Base-by-base conservation (phyloP, 345 rosid species). In the Bruguiera parviflora region DNA sequence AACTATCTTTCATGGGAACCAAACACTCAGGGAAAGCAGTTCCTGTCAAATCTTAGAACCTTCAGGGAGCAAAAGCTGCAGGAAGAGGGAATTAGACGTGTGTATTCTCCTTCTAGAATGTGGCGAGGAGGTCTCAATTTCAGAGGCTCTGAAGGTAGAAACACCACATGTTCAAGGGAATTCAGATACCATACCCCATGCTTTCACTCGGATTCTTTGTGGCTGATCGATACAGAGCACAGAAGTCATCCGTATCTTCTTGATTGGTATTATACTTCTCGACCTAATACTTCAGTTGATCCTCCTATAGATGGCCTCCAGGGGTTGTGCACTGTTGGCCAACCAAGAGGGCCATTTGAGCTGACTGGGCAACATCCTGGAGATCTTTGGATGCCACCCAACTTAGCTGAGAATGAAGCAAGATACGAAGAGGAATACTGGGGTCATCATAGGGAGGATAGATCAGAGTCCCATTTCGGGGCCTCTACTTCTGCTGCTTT, bases 1-100 rank as follows among this genome's bases (percentile, higher is more conserved):
- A 84, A 86, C 76, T 90, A 96, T 77, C 88, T 96, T 57, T 86
- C 88, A 16, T 92, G 99, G 99, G 93, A 90, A 71, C 88, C 99
- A 6, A 80, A 86, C 78, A 53, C 75, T 76, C 85, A 77, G 57
- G 99, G 99, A 68, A 92, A 88, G 86, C 95, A 88, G 71, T 88
- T 90, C 68, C 79, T 90, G 52, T 78, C 80, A 27, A 89, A 84
- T 78, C 87, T 96, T 70, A 78, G 88, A 81, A 80, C 89, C 65
- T 92, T 96, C 78, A 81, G 86, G 82, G 99, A 90, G 67, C 88
- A 76, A 75, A 86, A 83, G 82, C 75, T 90, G 71, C 87, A 75
- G 59, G 88, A 84, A 8, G 80, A 80, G 31, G 80, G 83, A 69
- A 35, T 73, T 63, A 80, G 86, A 79, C 77, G 76, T 39, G 51